Conservation (phyloP, 1,284 basidiomycete genomes). For the Puccinia polysora region DNA sequence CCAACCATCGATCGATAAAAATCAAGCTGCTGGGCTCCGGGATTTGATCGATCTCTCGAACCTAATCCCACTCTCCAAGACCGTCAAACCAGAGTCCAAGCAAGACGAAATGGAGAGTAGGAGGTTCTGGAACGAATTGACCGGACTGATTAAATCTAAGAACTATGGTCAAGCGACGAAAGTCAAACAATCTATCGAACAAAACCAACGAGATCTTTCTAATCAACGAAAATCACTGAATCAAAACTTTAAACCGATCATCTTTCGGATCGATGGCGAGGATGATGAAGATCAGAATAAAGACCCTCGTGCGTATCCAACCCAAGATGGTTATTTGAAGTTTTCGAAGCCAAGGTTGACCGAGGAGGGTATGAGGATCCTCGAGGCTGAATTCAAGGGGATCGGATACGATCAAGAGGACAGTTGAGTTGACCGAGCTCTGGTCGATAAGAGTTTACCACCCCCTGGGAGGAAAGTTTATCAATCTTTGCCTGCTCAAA, state of each 20-base stretch:
- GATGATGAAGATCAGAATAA: neutral
- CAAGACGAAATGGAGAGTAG: constrained; percentile 79
- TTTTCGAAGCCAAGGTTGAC: constrained; percentile 11
- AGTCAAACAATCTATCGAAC: constrained; percentile 81
- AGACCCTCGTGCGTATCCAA: neutral
- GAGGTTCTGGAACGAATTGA: constrained; percentile 82
- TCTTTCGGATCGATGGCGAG: constrained; percentile 12
- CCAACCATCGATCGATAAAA: constrained; percentile 48
- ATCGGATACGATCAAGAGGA: too few relatives aligned
- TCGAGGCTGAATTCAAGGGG: constrained; percentile 12
- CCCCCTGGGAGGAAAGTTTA: too few relatives aligned
- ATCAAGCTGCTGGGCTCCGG: too few relatives aligned
- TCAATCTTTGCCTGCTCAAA: too few relatives aligned
- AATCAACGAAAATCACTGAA: constrained; percentile 59
- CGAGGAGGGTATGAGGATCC: neutral
- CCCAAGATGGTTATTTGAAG: neutral
- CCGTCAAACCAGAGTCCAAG: constrained; percentile 71
- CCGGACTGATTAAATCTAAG: constrained; percentile 68
- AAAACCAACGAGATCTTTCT: constrained; percentile 78
- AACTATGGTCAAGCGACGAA: constrained; percentile 83
- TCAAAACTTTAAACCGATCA: constrained; percentile 10
- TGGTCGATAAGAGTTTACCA: too few relatives aligned
- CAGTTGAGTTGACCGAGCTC: too few relatives aligned
- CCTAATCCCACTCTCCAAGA: constrained; percentile 73
- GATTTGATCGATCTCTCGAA: constrained; percentile 71